Evolutionary conservation across 805 yeast species (phyloP).

Genomic region (Saccharomycopsis sp.): DNA sequence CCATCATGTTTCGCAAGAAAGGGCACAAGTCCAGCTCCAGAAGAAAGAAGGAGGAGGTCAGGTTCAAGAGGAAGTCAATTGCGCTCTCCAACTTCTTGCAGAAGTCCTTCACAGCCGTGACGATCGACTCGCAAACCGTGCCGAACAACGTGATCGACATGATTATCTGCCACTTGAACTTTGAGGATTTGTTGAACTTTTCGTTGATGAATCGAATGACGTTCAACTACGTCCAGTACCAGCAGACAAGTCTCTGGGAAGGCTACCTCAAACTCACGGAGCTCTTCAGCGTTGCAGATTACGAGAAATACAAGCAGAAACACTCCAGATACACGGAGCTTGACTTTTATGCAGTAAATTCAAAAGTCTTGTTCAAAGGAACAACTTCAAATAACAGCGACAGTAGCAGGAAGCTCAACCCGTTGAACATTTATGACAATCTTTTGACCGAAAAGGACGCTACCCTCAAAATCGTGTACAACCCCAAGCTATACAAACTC

Average conservation of each 20-base stretch:
- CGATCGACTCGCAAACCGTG: conserved; percentile 2
- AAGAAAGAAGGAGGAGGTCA: conserved; percentile 9
- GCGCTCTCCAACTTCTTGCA: conserved; percentile 18
- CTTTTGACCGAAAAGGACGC: conserved; percentile 5
- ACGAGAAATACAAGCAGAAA: background rate
- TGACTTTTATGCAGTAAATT: conserved; percentile 14
- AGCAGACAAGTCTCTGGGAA: conserved; percentile 14
- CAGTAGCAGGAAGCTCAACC: conserved; percentile 5
- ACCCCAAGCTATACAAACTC: conserved; percentile 25
- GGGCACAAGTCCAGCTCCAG: conserved; percentile 3
- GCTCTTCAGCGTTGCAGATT: conserved; percentile 4
- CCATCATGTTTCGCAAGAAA: conserved; percentile 16
- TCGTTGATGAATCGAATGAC: conserved; percentile 16
- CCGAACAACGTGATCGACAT: conserved; percentile 13
- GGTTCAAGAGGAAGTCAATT: conserved; percentile 17
- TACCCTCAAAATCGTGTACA: conserved; percentile 13
- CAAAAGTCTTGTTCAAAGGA: conserved; percentile 4
- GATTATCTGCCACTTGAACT: conserved; percentile 12
- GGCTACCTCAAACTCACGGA: conserved; percentile 10
- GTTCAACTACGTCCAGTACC: conserved; percentile 14
- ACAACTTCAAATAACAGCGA: too few relatives aligned
- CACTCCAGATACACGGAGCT: conserved; percentile 7
- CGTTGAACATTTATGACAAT: conserved; percentile 14
- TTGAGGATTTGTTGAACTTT: conserved; percentile 14
- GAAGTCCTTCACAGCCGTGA: conserved; percentile 3